Base-by-base conservation (phyloP, 2,329 filamentous ascomycete species). In the Ophiostoma ulmi region DNA sequence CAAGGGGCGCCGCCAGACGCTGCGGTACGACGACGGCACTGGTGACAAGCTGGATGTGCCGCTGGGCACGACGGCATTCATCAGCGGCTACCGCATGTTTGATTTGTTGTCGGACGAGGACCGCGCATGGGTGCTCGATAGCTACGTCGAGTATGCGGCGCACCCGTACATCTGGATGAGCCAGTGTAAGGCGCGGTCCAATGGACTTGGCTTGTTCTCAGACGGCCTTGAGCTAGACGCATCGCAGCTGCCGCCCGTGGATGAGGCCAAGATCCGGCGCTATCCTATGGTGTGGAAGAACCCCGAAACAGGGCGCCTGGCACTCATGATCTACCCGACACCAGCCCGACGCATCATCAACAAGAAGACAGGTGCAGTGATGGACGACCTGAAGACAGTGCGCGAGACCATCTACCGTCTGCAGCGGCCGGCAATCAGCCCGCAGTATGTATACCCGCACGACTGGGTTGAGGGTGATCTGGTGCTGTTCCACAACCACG, bases 101-200 rank as follows among this genome's bases (percentile, higher is more conserved):
- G 86, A 91, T 66, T 76, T 85, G 20, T 83, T 94, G 14, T 88
- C 86, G 3, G 83, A 86, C 0, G 83, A 84, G 48, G 89, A 93
- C 75, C 86, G 91, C 77, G 83, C 84, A 55, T 91, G 93, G 74
- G 90, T 84, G 1, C 84, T 87, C 55, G 85, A 83, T 3, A 89
- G 89, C 36, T 86, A 82, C 69, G 84, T 92, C 48, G 90, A 93
- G 78, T 93, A 94, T 76, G 90, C 90, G 0, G 84, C 91, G 1
- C 91, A 94, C 75, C 91, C 91, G 5, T 94, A 93, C 78, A 87
- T 93, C 72, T 94, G 91, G 91, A 94, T 94, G 89, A 87, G 85
- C 71, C 78, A 82, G 36, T 89, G 90, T 39, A 87, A 86, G 75
- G 88, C 89, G 35, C 86, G 86, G 17, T 82, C 89, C 6, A 87